phyloP scores from a whole-genome alignment of 1,139 yeast species.

The Yamadazyma atmosphaerica region DNA sequence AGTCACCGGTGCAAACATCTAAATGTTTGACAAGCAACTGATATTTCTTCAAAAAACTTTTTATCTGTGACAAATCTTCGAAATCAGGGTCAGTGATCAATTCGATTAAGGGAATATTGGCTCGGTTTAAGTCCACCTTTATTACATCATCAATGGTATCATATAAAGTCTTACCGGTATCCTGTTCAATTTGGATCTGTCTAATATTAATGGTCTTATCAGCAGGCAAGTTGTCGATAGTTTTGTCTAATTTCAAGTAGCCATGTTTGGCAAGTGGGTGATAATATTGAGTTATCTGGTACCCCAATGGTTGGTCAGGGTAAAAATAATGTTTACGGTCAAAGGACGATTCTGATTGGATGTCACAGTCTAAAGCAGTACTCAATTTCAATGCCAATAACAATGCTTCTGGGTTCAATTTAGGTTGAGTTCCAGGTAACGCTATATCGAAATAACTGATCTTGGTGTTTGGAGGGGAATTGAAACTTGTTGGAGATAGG shows the following conservation, averaged over 20 bases:
- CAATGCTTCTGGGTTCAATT: constrained; percentile 73
- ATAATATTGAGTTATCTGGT: constrained; percentile 90
- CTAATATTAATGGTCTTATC: constrained; percentile 50
- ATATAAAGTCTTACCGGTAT: constrained; percentile 83
- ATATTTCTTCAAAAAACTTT: constrained; percentile 76
- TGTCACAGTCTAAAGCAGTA: constrained; percentile 61
- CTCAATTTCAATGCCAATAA: constrained; percentile 73
- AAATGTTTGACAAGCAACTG: constrained; percentile 69
- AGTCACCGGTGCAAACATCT: constrained; percentile 80
- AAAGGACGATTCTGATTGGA: constrained; percentile 62
- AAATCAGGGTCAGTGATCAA: constrained; percentile 92
- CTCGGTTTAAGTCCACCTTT: constrained; percentile 75
- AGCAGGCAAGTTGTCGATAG: constrained; percentile 54
- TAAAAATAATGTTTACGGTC: constrained; percentile 96
- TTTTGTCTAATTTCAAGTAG: constrained; percentile 41
- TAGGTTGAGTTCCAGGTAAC: constrained; percentile 93
- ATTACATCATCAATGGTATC: constrained; percentile 41
- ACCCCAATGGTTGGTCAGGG: constrained; percentile 95
- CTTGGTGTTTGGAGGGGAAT: constrained; percentile 62
- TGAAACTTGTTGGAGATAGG: constrained; percentile 48
- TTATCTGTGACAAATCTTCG: constrained; percentile 63
- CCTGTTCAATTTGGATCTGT: constrained; percentile 90
- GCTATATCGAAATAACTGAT: constrained; percentile 83
- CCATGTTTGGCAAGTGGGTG: constrained; percentile 80
- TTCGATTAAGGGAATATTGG: constrained; percentile 86